A percentile compares a stretch with the other conserved stretches of the same genome.
Evolutionary conservation across 371 early-diverging fungal genomes (phyloP).

Genomic region (Catenaria anguillulae): DNA sequence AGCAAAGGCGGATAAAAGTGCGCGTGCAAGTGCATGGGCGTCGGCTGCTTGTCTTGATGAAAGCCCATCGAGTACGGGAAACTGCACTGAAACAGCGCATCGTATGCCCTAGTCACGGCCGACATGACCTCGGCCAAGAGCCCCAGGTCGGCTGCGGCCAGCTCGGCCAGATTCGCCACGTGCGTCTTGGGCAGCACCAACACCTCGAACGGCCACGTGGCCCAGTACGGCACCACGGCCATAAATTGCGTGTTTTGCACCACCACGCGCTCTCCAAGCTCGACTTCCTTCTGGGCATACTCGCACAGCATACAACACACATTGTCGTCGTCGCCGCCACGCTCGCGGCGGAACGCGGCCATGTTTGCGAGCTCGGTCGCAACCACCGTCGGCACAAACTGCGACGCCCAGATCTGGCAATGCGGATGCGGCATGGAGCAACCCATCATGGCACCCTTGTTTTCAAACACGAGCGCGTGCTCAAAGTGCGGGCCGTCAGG

Average conservation of each 20-base stretch:
- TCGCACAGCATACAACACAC: slow-evolving; percentile 11
- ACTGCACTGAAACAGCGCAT: slow-evolving; percentile 73
- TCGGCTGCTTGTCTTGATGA: slow-evolving; percentile 53
- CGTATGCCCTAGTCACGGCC: slow-evolving; percentile 65
- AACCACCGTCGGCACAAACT: slow-evolving; percentile 62
- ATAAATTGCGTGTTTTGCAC: slow-evolving; percentile 62
- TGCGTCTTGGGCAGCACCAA: slow-evolving; percentile 63
- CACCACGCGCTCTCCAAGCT: slow-evolving; percentile 51
- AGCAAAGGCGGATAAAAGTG: slow-evolving; percentile 91
- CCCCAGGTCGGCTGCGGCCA: slow-evolving; percentile 25
- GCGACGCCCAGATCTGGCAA: slow-evolving; percentile 81
- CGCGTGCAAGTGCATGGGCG: slow-evolving; percentile 60
- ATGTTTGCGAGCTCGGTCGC: slow-evolving; percentile 47
- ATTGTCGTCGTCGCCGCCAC: slow-evolving; percentile 64
- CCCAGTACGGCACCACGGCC: slow-evolving; percentile 85
- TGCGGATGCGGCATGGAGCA: slow-evolving; percentile 92
- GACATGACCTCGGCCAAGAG: slow-evolving; percentile 62
- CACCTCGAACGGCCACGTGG: slow-evolving; percentile 88
- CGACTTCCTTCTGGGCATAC: too few relatives aligned
- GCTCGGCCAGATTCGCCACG: slow-evolving; percentile 32
- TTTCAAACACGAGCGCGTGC: slow-evolving; percentile 90
- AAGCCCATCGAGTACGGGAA: slow-evolving; percentile 95
- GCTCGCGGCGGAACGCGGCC: slow-evolving; percentile 18
- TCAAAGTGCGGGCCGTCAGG: slow-evolving; percentile 23
- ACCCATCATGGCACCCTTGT: slow-evolving; percentile 91